Percentiles rank a stretch among this genome's conserved stretches.
Conservation (phyloP, 345 rosid genomes). For the Salix udensis region DNA sequence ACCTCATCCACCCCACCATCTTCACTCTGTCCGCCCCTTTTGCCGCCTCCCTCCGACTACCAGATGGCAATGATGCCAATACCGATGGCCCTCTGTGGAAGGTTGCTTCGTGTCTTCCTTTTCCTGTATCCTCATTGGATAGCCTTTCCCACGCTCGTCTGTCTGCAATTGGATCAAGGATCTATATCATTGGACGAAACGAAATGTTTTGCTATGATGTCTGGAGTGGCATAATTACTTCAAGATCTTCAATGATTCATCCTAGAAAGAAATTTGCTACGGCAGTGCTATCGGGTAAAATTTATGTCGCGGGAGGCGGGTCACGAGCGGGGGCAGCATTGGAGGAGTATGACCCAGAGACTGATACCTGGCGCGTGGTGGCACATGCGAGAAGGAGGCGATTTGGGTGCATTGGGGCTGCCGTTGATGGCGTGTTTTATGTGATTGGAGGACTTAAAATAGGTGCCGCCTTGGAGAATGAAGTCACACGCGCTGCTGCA, state of each 20-base stretch:
- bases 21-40: constrained; percentile 54
- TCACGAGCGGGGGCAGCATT: constrained; percentile 42
- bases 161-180: constrained; percentile 59
- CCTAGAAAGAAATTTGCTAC: constrained; percentile 73
- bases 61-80: not conserved
- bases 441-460: constrained; percentile 85
- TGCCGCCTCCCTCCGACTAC: constrained; percentile 44
- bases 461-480: constrained; percentile 34
- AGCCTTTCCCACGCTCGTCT: constrained; percentile 51
- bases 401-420: constrained; percentile 81
- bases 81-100: constrained; percentile 21
- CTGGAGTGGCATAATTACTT: constrained; percentile 45
- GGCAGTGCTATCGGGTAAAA: constrained; percentile 54
- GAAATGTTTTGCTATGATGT: constrained; percentile 56
- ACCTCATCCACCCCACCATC: constrained; percentile 49
- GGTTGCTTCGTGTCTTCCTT: constrained; percentile 26
- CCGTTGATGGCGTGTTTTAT: constrained; percentile 71
- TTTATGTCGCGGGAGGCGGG: constrained; percentile 79
- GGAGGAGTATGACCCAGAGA: constrained; percentile 79
- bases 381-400: constrained; percentile 54
- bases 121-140: constrained; percentile 15
- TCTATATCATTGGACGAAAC: constrained; percentile 51
- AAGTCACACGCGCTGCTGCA: constrained; percentile 32
- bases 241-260: constrained; percentile 48
- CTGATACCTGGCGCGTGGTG: constrained; percentile 60